Evolutionary conservation across 192 early-diverging fungal species (phyloP), one percentile per base, ranked within the genome.

Genomic region (Neocallimastix lanati): DNA sequence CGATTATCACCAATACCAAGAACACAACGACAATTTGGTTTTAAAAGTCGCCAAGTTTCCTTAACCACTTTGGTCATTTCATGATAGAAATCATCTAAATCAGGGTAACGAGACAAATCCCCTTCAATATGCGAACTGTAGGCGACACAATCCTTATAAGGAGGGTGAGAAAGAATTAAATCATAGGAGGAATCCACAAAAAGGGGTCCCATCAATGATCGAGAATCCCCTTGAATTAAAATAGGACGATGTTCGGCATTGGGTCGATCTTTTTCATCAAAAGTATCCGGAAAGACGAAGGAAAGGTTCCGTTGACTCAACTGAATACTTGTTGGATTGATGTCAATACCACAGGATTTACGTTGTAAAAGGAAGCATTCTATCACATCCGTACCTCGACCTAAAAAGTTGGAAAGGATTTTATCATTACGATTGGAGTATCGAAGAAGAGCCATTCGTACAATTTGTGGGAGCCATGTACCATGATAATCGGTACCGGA

Each of bases 1-100:
- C 96, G 87, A 79, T 97, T 97, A 79, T 97, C 96, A 28, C 96
- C 96, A 78, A 97, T 97, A 0, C 96, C 96, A n/a, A 97, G 81
- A 0, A 94, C 96, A 77, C 91, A 78, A 33, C 94, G 86, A 27
- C 91, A 85, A 27, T 85, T 86, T 83, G 88, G 86, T 81, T 94
- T 95, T 25, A 95, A 82, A 37, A 95, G 7, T 37, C 77, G 25
- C 83, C 88, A 90, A 36, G 90, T 90, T 78, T 95, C 91, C 11
- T 77, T 81, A 12, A 91, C 90, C 13, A 96, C 93, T 76, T 88
- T 85, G 5, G 80, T 84, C 90, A 95, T 95, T 83, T 96, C 92
- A 14, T 81, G 81, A 77, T 83, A 81, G 28, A 96, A 96, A 76
- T 94, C 93, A 0, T 86, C 83, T 13, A 90, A 85, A 21, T 93